Evolutionary conservation across 768 basidiomycete genomes (phyloP), one percentile per base, ranked within the genome.

Genomic region (Flagelloscypha sp.): DNA sequence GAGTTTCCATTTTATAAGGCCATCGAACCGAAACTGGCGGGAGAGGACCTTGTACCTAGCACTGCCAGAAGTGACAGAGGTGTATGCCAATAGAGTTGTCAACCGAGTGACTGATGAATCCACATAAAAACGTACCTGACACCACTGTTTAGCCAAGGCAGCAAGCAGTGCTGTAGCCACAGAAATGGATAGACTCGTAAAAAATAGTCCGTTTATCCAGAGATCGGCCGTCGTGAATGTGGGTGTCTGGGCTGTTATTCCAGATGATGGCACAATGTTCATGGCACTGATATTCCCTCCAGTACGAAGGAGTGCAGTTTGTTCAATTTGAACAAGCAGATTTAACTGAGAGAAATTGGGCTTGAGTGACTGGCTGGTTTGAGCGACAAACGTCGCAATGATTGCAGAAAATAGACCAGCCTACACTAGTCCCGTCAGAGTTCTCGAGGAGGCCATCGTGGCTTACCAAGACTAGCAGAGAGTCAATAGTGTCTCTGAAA

Each of bases 81-180:
- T n/a, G n/a, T 40, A 49, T 34, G 38, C 43, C 6, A 36, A 38
- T 9, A 48, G 34, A n/a, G n/a, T n/a, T n/a, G n/a, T n/a, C n/a
- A n/a, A n/a, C n/a, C n/a, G n/a, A n/a, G n/a, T n/a, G n/a, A n/a
- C n/a, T n/a, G n/a, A n/a, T n/a, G n/a, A n/a, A n/a, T n/a, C n/a
- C n/a, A n/a, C n/a, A n/a, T n/a, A n/a, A n/a, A n/a, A n/a, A n/a
- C n/a, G n/a, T n/a, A n/a, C n/a, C n/a, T n/a, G n/a, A n/a, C n/a
- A n/a, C 50, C 50, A 52, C 25, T 52, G 50, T 29, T 52, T 50
- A 20, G 43, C 45, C 21, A 52, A 40, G 30, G 46, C 46, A 15
- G 47, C 47, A 30, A 42, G 35, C 30, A 50, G 35, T n/a, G 44
- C 50, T 7, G 44, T 39, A 16, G 42, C 40, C n/a, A 52, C 42